A percentile compares a stretch with the other conserved stretches of the same genome.
phyloP scores from a whole-genome alignment of 306 rosid genomes.

The cucumber (Cucumis sativus) region DNA sequence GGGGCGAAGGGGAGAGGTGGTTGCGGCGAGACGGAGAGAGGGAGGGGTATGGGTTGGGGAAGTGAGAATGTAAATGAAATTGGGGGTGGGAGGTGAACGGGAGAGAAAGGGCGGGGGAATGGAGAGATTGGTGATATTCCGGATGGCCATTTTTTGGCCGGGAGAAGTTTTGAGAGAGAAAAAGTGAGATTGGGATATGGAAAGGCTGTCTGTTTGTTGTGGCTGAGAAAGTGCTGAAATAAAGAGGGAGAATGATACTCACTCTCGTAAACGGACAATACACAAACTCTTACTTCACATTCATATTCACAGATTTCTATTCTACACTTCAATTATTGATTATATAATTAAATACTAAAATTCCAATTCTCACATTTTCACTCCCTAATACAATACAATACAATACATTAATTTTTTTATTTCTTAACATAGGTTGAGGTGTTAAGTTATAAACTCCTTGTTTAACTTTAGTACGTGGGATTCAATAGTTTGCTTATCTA shows the following conservation, averaged over 20 bases:
- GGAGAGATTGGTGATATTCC: conserved; percentile 35
- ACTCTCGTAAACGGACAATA: neutral
- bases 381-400: no score
- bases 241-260: neutral
- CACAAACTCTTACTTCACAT: no score
- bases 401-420: no score
- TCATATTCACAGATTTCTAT: no score
- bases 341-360: no score
- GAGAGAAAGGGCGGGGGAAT: conserved; percentile 16
- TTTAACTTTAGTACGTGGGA: no score
- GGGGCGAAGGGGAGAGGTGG: neutral
- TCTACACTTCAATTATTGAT: no score
- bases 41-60: neutral
- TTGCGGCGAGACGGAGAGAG: neutral
- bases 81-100: neutral
- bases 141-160: conserved; percentile 28
- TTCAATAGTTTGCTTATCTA: no score
- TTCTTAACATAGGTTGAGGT: no score
- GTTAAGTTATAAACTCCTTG: no score
- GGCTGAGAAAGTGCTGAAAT: conserved; percentile 1
- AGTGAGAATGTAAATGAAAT: neutral
- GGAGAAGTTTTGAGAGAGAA: neutral
- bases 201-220: neutral
- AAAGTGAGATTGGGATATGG: neutral
- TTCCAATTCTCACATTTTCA: no score